Evolutionary conservation across 108 stramenopile genomes (phyloP).

Genomic region (Craspedostauros australis): DNA sequence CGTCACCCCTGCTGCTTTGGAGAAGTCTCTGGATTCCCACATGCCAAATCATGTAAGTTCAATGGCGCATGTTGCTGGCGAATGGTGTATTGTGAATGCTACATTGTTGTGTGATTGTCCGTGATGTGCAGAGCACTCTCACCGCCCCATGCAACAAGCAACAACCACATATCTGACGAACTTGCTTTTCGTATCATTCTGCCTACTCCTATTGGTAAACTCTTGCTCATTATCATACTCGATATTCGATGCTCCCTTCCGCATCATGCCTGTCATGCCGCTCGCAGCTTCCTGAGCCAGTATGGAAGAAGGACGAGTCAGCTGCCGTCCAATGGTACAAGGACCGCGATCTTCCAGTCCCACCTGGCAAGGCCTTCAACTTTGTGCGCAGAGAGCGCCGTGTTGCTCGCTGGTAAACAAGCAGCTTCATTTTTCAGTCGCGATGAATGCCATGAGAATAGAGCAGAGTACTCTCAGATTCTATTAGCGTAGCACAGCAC

Average conservation of each 20-base stretch:
- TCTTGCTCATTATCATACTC: neutral
- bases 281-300: conserved; percentile 58
- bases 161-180: neutral
- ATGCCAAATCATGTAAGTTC: conserved; percentile 78
- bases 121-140: neutral
- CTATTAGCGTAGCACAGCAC: too few relatives aligned
- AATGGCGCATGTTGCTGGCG: neutral
- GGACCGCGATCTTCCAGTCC: conserved; percentile 73
- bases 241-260: neutral
- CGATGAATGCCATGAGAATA: too few relatives aligned
- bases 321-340: conserved; percentile 72
- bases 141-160: neutral
- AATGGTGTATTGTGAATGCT: too few relatives aligned
- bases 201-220: neutral
- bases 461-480: too few relatives aligned
- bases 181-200: neutral
- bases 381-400: conserved; percentile 43
- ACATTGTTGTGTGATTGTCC: neutral
- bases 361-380: conserved; percentile 61
- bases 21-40: conserved; percentile 61
- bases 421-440: too few relatives aligned
- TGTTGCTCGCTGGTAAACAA: conserved; percentile 79
- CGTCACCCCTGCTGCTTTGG: conserved; percentile 55
- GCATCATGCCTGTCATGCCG: neutral
- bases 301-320: conserved; percentile 51